Percentiles rank a stretch among this genome's conserved stretches.
Conservation (phyloP, 2,329 filamentous ascomycete genomes). For the Monilinia vaccinii-corymbosi region DNA sequence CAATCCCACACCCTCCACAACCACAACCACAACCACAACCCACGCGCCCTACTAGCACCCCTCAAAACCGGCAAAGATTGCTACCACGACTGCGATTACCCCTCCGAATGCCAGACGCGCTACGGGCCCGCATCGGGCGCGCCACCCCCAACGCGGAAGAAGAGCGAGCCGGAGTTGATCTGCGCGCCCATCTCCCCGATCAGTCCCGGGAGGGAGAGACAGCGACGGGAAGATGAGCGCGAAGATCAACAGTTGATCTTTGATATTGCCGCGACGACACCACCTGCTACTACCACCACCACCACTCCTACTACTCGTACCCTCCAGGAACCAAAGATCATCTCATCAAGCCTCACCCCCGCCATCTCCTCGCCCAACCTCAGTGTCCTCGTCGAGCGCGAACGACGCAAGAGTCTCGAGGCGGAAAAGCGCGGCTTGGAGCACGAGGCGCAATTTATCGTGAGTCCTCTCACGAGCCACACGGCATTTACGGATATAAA, state of each 20-base stretch:
- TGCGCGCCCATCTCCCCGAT: background rate
- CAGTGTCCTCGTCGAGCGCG: background rate
- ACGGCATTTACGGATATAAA: background rate
- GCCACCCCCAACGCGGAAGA: background rate
- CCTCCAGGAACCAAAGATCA: background rate
- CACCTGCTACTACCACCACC: background rate
- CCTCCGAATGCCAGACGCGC: slow-evolving; percentile 4
- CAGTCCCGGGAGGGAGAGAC: background rate
- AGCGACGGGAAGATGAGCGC: background rate
- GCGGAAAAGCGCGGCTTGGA: slow-evolving; percentile 4
- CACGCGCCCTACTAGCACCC: background rate
- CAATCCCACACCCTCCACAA: background rate
- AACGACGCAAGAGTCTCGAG: slow-evolving; percentile 4
- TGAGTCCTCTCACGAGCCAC: background rate
- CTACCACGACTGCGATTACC: slow-evolving; percentile 8
- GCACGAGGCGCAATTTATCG: slow-evolving; percentile 4
- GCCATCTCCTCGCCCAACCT: background rate
- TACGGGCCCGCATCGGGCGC: background rate
- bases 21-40: too few relatives aligned
- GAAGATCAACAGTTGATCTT: slow-evolving; percentile 6
- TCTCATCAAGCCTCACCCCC: background rate
- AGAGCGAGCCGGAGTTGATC: slow-evolving; percentile 1
- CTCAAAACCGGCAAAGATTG: slow-evolving; percentile 5
- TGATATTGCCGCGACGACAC: slow-evolving; percentile 5
- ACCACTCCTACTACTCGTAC: background rate